phyloP scores from a whole-genome alignment of 192 early-diverging fungal genomes.

The Funneliformis mosseae region DNA sequence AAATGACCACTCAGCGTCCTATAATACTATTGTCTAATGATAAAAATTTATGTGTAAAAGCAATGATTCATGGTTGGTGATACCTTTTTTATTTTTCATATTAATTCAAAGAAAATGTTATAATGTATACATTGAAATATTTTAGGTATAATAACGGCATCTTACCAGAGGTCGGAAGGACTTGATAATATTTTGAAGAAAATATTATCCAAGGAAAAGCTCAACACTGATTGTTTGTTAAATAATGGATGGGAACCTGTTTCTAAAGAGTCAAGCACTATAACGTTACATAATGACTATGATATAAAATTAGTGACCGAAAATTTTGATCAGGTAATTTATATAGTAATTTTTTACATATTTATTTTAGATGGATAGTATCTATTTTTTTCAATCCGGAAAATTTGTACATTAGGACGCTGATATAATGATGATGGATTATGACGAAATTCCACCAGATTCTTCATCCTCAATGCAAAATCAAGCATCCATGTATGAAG shows the following conservation, averaged over 20 bases:
- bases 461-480: neutral
- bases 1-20: slow-evolving; percentile 2
- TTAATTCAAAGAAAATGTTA: neutral
- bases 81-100: neutral
- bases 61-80: slow-evolving; percentile 49
- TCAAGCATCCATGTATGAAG: neutral
- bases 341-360: neutral
- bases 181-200: slow-evolving; percentile 17
- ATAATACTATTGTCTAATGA: slow-evolving; percentile 61
- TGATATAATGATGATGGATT: slow-evolving; percentile 22
- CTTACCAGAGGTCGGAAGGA: slow-evolving; percentile 14
- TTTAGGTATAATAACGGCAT: slow-evolving; percentile 17
- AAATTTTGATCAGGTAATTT: neutral
- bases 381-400: neutral
- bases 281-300: neutral
- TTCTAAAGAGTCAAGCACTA: neutral
- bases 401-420: neutral
- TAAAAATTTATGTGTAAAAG: slow-evolving; percentile 58
- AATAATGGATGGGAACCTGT: neutral
- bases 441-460: neutral
- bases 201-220: neutral
- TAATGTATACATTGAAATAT: neutral
- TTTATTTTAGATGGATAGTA: neutral
- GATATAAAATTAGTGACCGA: neutral
- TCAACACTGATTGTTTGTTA: neutral